These are phyloP conservation scores for Acacia pycnantha DNA, from an alignment of 331 rosid species.

Conservation along the genomic window DNA sequence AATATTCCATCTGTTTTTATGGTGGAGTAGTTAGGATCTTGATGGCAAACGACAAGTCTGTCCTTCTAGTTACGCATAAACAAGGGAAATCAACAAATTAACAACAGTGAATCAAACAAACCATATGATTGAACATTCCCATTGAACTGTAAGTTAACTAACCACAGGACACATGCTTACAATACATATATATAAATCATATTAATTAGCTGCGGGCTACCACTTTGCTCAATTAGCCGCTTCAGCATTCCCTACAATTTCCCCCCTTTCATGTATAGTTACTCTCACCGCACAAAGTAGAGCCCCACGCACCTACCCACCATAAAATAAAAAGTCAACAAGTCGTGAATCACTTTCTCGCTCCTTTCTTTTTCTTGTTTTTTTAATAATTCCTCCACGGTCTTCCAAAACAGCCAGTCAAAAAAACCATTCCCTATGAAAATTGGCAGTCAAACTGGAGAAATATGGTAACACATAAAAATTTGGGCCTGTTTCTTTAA, in stretches of 20 bases:
- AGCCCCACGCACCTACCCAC: constrained; percentile 30
- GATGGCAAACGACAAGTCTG: not conserved
- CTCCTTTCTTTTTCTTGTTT: not conserved
- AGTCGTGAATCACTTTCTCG: constrained; percentile 3
- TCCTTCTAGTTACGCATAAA: not conserved
- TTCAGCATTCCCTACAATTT: constrained; percentile 44
- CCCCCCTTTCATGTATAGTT: not conserved
- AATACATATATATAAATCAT: not conserved
- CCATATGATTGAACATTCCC: constrained; percentile 15
- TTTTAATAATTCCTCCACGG: not conserved
- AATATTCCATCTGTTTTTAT: not conserved
- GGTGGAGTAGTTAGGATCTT: constrained; percentile 12
- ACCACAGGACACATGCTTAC: constrained; percentile 15
- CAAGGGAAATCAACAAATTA: not conserved
- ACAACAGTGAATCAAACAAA: constrained; percentile 10
- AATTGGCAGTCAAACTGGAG: constrained; percentile 30
- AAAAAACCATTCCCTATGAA: constrained; percentile 18
- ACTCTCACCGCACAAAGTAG: not conserved
- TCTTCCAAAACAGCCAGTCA: constrained; percentile 26
- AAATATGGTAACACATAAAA: constrained; percentile 16
- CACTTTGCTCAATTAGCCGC: constrained; percentile 39
- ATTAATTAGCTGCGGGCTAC: constrained; percentile 51
- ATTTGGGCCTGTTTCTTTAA: not conserved
- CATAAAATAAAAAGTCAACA: constrained; percentile 19
- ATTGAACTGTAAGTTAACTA: constrained; percentile 11